Evolutionary conservation across 2,329 filamentous ascomycete species (phyloP).

Genomic region (Aschersonia sp.): DNA sequence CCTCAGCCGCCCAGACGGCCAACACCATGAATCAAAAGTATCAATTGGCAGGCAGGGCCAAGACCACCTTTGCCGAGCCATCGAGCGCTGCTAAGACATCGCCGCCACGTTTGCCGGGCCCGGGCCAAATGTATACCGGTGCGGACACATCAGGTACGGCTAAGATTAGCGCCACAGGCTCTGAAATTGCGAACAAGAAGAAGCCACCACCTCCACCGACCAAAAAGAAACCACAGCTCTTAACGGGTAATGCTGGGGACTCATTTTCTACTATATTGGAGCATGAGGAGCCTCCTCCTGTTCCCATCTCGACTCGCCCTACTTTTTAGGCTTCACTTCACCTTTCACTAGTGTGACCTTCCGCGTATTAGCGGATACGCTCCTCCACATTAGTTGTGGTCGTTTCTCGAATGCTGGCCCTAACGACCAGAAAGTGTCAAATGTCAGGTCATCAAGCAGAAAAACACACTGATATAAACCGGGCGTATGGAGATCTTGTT

Average conservation of each 20-base stretch:
- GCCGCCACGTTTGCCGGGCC: constrained; percentile 1
- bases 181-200: constrained; percentile 27
- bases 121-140: neutral
- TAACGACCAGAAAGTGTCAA: no score
- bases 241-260: constrained; percentile 1
- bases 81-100: neutral
- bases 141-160: neutral
- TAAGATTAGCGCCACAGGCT: no score
- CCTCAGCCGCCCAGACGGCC: constrained; percentile 41
- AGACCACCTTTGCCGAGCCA: constrained; percentile 10
- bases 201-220: constrained; percentile 36
- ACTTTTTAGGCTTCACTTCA: constrained; percentile 18
- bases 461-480: no score
- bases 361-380: no score
- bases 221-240: constrained; percentile 34
- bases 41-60: constrained; percentile 28
- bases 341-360: no score
- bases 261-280: no score
- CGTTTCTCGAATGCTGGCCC: no score
- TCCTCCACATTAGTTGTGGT: no score
- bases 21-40: constrained; percentile 48
- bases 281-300: constrained; percentile 27
- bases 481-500: no score
- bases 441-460: no score
- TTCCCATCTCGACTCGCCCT: constrained; percentile 37